Base-by-base conservation (phyloP, 306 rosid species). In the Hylodesmum podocarpum region DNA sequence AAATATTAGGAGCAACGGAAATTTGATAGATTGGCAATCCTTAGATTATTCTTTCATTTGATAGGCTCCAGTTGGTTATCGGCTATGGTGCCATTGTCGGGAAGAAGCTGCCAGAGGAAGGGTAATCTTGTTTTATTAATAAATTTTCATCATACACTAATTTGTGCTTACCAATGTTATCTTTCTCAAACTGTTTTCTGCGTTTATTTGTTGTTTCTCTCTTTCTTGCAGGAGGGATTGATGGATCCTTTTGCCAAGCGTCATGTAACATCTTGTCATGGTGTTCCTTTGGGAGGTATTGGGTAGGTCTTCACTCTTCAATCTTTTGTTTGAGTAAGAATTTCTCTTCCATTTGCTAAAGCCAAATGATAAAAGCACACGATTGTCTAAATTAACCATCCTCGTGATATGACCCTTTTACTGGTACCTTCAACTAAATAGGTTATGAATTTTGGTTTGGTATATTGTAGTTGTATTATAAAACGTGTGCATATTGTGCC, bases 251-350 rank as follows among this genome's bases (percentile, higher is more conserved):
- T 94, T 83, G 28, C 78, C 44, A 91, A 78, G 85, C 93, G 76
- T 63, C 59, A 40, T 36, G 50, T 83, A 62, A 89, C 96, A 43
- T 87, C 88, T 79, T 58, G 43, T 85, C 97, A 94, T 51, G 97
- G 91, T 47, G 87, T 91, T 65, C 98, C 98, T 66, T 72, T 94
- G 58, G 98, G 98, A 72, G 98, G 98, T 37, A 81, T 94, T 70
- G 98, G 98, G 98, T 88, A 84, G 50, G 87, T 84, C 54, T 74
- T 66, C 72, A 64, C 64, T 78, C 34, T 39, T 66, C 72, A 64
- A 68, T 78, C 34, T 39, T 22, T 70, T 28, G n/a, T 27, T 9
- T 65, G n/a, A 74, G 49, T 15, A 28, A 27, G 12, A 16, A 68
- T 62, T 80, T 49, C 16, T 72, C 69, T 70, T 71, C 39, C 55